phyloP scores from a whole-genome alignment of 768 basidiomycete species.

The Suillus subalutaceus region DNA sequence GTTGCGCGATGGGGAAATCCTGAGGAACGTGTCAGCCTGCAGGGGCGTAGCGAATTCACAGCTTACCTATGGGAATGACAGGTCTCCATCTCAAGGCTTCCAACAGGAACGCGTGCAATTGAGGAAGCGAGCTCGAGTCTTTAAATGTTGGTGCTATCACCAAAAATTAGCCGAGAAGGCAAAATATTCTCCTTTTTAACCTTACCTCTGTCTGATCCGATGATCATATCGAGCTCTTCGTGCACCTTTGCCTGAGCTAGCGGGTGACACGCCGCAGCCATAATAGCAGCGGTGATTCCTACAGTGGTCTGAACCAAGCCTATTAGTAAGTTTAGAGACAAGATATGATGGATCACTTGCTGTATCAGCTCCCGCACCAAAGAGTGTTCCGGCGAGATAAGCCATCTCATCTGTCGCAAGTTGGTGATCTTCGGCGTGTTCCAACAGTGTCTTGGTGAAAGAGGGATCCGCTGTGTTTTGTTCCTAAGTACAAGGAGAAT shows the following conservation, averaged over 20 bases:
- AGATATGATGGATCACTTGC: slow-evolving; percentile 13
- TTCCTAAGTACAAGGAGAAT: slow-evolving; percentile 2
- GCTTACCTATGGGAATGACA: slow-evolving; percentile 23
- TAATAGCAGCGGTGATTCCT: slow-evolving; percentile 49
- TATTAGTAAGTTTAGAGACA: background rate
- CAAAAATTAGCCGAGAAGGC: background rate
- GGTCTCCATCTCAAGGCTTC: slow-evolving; percentile 38
- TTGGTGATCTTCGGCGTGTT: slow-evolving; percentile 48
- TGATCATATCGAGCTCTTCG: slow-evolving; percentile 49
- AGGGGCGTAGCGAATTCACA: slow-evolving; percentile 2
- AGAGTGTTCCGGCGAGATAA: slow-evolving; percentile 60
- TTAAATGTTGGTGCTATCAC: slow-evolving; percentile 34
- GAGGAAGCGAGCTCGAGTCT: slow-evolving; percentile 30
- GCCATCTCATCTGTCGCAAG: slow-evolving; percentile 53
- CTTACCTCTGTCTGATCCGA: slow-evolving; percentile 37
- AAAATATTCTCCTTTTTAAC: background rate
- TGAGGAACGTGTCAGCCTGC: slow-evolving; percentile 28
- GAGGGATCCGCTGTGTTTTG: slow-evolving; percentile 17
- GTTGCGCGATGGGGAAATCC: slow-evolving; percentile 64
- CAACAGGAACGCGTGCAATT: slow-evolving; percentile 33
- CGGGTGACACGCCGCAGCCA: slow-evolving; percentile 54
- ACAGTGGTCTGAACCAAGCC: slow-evolving; percentile 40
- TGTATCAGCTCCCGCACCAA: slow-evolving; percentile 62
- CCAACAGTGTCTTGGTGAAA: slow-evolving; percentile 55
- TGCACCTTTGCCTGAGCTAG: slow-evolving; percentile 49